These are phyloP conservation scores for Neonectria neomacrospora DNA, from an alignment of 2,329 filamentous ascomycete genomes.

Conservation along the genomic window DNA sequence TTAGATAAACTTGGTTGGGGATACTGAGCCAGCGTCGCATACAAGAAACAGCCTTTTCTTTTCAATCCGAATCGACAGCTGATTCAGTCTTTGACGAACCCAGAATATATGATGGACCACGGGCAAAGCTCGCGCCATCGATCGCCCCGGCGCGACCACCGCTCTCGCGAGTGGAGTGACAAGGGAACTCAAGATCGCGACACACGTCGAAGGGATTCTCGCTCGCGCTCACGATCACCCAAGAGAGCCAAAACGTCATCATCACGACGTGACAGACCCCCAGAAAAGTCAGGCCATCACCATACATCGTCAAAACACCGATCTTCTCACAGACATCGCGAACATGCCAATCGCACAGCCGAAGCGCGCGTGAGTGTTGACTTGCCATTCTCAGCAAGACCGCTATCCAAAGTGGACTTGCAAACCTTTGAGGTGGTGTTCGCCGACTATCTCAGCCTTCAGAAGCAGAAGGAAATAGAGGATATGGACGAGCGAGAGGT, in stretches of 20 bases:
- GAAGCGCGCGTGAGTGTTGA: slow-evolving; percentile 19
- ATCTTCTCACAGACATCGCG: slow-evolving; percentile 40
- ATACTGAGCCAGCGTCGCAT: neutral
- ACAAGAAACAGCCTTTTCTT: neutral
- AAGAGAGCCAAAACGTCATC: slow-evolving; percentile 32
- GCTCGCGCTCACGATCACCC: slow-evolving; percentile 39
- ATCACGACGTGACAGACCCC: slow-evolving; percentile 30
- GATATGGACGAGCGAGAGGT: slow-evolving; percentile 79
- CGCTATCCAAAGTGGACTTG: slow-evolving; percentile 77
- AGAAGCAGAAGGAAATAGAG: slow-evolving; percentile 79
- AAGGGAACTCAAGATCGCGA: slow-evolving; percentile 34
- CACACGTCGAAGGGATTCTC: slow-evolving; percentile 27
- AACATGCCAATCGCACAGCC: slow-evolving; percentile 28
- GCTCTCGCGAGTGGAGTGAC: slow-evolving; percentile 29
- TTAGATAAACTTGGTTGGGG: slow-evolving; percentile 1
- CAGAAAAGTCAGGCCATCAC: slow-evolving; percentile 31
- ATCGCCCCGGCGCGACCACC: slow-evolving; percentile 38
- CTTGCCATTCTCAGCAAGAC: slow-evolving; percentile 74
- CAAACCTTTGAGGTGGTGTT: slow-evolving; percentile 76
- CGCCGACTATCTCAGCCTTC: slow-evolving; percentile 85
- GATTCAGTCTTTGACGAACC: neutral
- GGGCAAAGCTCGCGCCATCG: slow-evolving; percentile 31
- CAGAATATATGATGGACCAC: slow-evolving; percentile 29
- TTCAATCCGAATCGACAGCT: neutral
- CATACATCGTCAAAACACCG: slow-evolving; percentile 38